Evolutionary conservation across 106 monocot species (phyloP).

Genomic region (Amphibolis antarctica): DNA sequence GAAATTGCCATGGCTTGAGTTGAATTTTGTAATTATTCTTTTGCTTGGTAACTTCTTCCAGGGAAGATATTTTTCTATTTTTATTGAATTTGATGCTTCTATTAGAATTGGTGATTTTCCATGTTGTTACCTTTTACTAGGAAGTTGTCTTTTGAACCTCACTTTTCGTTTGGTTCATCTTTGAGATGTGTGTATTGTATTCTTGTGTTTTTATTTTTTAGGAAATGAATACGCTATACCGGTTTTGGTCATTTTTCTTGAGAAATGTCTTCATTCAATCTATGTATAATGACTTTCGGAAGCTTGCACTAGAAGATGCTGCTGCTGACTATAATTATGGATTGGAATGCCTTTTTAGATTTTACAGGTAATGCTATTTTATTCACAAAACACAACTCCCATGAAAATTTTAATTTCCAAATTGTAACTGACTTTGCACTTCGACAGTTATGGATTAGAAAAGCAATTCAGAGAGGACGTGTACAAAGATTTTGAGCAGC

Average conservation of each 20-base stretch:
- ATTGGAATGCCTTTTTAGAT: slow-evolving; percentile 95
- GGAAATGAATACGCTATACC: slow-evolving; percentile 95
- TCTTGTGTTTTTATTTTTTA: slow-evolving; percentile 22
- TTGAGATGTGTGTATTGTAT: background rate
- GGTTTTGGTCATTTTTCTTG: slow-evolving; percentile 94
- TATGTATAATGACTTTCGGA: slow-evolving; percentile 80
- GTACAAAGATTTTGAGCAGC: slow-evolving; percentile 85
- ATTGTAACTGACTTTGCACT: background rate
- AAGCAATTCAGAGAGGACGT: slow-evolving; percentile 64
- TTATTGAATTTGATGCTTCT: no score
- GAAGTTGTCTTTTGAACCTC: no score
- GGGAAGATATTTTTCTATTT: no score
- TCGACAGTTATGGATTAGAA: slow-evolving; percentile 89
- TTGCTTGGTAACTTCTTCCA: no score
- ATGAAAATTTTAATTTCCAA: background rate
- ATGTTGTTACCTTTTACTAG: no score
- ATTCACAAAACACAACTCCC: no score
- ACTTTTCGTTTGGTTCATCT: no score
- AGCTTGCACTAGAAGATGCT: slow-evolving; percentile 83
- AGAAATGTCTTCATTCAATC: slow-evolving; percentile 49
- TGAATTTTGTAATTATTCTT: no score
- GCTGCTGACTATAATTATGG: slow-evolving; percentile 81
- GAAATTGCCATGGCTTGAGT: no score
- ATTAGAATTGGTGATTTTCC: no score
- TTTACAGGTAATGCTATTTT: slow-evolving; percentile 62